phyloP scores from a whole-genome alignment of 495 filamentous ascomycete genomes.

The Trichoderma virens region DNA sequence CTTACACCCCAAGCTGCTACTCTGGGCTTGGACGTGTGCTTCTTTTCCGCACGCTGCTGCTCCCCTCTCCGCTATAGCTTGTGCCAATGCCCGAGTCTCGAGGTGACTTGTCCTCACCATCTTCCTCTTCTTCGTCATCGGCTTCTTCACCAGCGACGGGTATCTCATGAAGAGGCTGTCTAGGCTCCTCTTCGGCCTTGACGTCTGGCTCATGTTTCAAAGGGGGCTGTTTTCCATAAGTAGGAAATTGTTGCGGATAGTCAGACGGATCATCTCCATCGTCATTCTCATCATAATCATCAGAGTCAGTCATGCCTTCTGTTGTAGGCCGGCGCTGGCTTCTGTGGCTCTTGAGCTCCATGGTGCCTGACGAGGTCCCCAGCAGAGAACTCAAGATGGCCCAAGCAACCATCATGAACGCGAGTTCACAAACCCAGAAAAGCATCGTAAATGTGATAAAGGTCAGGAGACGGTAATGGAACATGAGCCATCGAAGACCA shows the following conservation, averaged over 20 bases:
- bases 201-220: constrained; percentile 33
- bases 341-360: not conserved
- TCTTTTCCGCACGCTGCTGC: constrained; percentile 19
- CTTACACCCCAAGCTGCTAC: not conserved
- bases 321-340: not conserved
- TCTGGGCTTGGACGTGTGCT: not conserved
- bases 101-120: constrained; percentile 25
- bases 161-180: constrained; percentile 7
- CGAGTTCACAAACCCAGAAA: constrained; percentile 71
- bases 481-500: constrained; percentile 82
- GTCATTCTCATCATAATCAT: constrained; percentile 22
- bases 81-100: constrained; percentile 42
- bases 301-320: not conserved
- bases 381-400: constrained; percentile 26
- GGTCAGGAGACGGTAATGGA: constrained; percentile 60
- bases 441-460: constrained; percentile 56
- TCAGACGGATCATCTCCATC: constrained; percentile 20
- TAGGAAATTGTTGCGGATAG: constrained; percentile 48
- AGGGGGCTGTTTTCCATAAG: constrained; percentile 40
- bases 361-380: constrained; percentile 13
- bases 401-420: constrained; percentile 54
- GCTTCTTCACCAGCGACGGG: constrained; percentile 18
- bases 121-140: constrained; percentile 35
- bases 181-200: constrained; percentile 20
- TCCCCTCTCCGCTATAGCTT: constrained; percentile 32